These are phyloP conservation scores for Cyberlindnera petersonii DNA, from an alignment of 805 yeast species.

Conservation along the genomic window DNA sequence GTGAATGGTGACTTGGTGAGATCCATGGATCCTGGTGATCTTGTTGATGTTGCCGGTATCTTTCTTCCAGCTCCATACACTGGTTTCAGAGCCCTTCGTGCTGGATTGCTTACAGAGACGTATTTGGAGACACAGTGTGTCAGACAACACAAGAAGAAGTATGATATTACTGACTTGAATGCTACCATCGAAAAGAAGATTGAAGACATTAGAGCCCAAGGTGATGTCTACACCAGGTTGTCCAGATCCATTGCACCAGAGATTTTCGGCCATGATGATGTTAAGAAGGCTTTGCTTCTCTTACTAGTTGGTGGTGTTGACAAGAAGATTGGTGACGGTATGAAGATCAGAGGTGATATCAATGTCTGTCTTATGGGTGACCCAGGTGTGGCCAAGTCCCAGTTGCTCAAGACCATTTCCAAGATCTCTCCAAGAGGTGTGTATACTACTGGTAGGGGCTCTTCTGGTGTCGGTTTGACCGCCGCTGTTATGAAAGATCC, in stretches of 20 bases:
- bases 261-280: slow-evolving; percentile 90
- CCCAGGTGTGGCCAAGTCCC: slow-evolving; percentile 99
- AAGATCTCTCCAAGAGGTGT: slow-evolving; percentile 95
- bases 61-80: slow-evolving; percentile 94
- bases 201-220: slow-evolving; percentile 48
- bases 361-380: slow-evolving; percentile 97
- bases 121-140: slow-evolving; percentile 85
- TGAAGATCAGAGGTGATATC: slow-evolving; percentile 96
- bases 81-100: slow-evolving; percentile 87
- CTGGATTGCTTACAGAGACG: slow-evolving; percentile 93
- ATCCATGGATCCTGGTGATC: slow-evolving; percentile 87
- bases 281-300: slow-evolving; percentile 82
- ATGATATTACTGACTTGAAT: slow-evolving; percentile 59
- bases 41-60: slow-evolving; percentile 89
- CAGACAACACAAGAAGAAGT: slow-evolving; percentile 84
- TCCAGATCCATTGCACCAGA: slow-evolving; percentile 96
- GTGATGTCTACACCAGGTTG: slow-evolving; percentile 72
- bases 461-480: slow-evolving; percentile 97
- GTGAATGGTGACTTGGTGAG: slow-evolving; percentile 92
- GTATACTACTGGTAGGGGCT: slow-evolving; percentile 97
- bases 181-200: slow-evolving; percentile 55
- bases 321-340: slow-evolving; percentile 92
- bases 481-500: slow-evolving; percentile 99
- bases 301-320: slow-evolving; percentile 93
- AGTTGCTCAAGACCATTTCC: slow-evolving; percentile 82